Base-by-base conservation (phyloP, 768 basidiomycete species). In the Suillus subaureus region DNA sequence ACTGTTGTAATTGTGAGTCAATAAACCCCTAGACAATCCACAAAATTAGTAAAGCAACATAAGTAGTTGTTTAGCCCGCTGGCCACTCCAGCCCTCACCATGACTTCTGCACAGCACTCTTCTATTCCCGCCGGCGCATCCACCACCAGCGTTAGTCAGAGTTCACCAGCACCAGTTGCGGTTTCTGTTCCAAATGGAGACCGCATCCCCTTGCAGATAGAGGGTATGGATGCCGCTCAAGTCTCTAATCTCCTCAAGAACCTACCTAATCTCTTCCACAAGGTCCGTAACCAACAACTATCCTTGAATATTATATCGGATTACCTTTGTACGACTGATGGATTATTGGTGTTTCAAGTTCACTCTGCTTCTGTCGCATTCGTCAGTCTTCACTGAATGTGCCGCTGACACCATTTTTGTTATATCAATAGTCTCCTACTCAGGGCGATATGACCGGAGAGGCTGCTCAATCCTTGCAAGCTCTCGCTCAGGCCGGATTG, bases 361-460 rank as follows among this genome's bases (percentile, higher is more conserved):
- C 61, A 71, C 43, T 64, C 47, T 61, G 40, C 45, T 62, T 65
- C 54, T 39, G 4, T 62, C 40, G 51, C 37, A 60, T 21, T 42
- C 11, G 28, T 60, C 40, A 42, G 21, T 18, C 12, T 21, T 42
- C 16, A 23, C 39, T 42, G 6, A 18, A 60, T 31, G 26, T 31
- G 28, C 39, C 40, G 18, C 58, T 60, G 40, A 60, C 58, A 28
- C 18, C 49, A 35, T 35, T 55, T 51, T 55, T n/a, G 31, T 21
- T 21, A 16, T 70, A 43, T 31, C 3, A 26, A 43, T 39, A 87
- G 84, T 72, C 82, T 65, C 64, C 77, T 61, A 80, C 80, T 40
- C 81, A 82, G 72, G 84, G 83, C 39, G 84, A 83, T 65, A 78
- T 81, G 65, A 86, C 87, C 67, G 87, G 88, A 70, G 87, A 89